Conservation (phyloP, 2,329 filamentous ascomycete species). For the Colletotrichum brevisporum region DNA sequence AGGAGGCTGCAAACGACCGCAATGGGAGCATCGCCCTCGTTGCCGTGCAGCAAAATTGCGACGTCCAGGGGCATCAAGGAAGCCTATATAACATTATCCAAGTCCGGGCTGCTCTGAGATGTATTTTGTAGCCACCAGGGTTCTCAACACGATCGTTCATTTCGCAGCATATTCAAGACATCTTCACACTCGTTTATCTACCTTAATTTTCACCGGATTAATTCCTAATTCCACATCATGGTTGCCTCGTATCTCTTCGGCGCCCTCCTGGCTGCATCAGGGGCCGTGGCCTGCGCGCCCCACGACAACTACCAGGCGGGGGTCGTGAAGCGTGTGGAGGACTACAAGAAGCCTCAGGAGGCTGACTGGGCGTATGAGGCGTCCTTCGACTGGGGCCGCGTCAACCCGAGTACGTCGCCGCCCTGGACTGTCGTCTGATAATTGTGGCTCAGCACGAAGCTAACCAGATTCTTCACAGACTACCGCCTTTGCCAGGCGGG, state of each 20-base stretch:
- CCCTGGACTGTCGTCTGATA: background rate
- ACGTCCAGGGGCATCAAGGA: background rate
- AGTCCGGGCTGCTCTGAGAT: too few relatives aligned
- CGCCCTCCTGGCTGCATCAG: slow-evolving; percentile 5
- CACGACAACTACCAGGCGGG: slow-evolving; percentile 14
- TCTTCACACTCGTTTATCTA: background rate
- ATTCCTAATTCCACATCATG: background rate
- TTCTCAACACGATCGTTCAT: background rate
- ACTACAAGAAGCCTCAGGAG: background rate
- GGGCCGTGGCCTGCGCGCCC: slow-evolving; percentile 19
- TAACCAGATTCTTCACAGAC: background rate
- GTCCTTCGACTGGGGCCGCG: slow-evolving; percentile 34
- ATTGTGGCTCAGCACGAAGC: background rate
- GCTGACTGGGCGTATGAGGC: slow-evolving; percentile 38
- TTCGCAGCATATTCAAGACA: background rate
- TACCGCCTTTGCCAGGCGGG: slow-evolving; percentile 60
- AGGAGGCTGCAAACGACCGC: background rate
- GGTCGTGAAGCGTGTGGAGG: slow-evolving; percentile 5
- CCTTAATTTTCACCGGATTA: background rate
- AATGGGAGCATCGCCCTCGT: background rate
- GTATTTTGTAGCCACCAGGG: too few relatives aligned
- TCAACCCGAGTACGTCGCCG: slow-evolving; percentile 21
- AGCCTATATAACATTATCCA: background rate
- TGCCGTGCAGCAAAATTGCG: background rate
- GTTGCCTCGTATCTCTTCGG: background rate